These are phyloP conservation scores for Histomonas meleagridis DNA, from an alignment of 208 protist genomes.

Conservation along the genomic window DNA sequence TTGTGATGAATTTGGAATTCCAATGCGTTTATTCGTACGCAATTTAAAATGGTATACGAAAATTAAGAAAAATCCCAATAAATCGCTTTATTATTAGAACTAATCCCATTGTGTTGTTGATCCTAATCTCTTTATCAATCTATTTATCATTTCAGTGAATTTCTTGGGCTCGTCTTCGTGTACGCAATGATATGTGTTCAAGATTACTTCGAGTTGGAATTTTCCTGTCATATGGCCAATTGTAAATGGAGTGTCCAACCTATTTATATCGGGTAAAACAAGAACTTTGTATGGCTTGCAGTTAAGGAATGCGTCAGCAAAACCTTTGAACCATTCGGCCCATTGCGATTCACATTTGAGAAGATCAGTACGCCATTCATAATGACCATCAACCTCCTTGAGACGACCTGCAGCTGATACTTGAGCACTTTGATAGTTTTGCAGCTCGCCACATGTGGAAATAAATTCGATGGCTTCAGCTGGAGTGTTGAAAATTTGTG, in stretches of 20 bases:
- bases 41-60: too few relatives aligned
- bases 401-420: not conserved
- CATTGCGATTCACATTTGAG: not conserved
- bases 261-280: not conserved
- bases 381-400: not conserved
- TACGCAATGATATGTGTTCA: not conserved
- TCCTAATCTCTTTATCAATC: not conserved
- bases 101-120: not conserved
- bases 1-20: too few relatives aligned
- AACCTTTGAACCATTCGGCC: conserved; percentile 21
- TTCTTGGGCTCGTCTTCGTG: not conserved
- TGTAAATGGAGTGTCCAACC: conserved; percentile 18
- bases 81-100: too few relatives aligned
- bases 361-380: not conserved
- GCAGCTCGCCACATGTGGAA: not conserved
- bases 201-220: not conserved
- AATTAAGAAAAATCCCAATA: too few relatives aligned
- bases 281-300: not conserved
- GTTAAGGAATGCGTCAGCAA: conserved; percentile 4
- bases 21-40: too few relatives aligned
- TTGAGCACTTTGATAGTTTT: not conserved
- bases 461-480: not conserved
- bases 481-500: not conserved
- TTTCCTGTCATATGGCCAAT: conserved; percentile 30
- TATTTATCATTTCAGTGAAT: not conserved